Evolutionary conservation across 352 stramenopile genomes (phyloP).

Genomic region (Phytopythium delawarense): DNA sequence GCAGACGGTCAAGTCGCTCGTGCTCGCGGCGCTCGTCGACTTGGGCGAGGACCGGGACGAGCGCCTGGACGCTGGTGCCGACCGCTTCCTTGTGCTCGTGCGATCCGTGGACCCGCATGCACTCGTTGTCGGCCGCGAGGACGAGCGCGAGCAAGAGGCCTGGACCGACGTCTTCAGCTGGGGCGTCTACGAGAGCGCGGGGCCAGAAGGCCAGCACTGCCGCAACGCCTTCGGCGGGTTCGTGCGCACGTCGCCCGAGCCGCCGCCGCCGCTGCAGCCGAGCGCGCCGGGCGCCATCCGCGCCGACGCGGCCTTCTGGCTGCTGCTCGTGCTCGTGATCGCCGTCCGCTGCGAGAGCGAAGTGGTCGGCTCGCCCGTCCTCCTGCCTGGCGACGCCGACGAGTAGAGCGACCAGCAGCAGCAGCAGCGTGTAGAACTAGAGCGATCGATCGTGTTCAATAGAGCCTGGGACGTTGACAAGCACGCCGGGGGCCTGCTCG

Average conservation of each 20-base stretch:
- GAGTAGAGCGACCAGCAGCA: background rate
- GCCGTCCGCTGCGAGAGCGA: slow-evolving; percentile 62
- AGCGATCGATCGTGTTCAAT: too few relatives aligned
- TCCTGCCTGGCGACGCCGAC: slow-evolving; percentile 15
- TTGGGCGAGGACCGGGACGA: slow-evolving; percentile 26
- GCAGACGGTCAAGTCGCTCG: slow-evolving; percentile 42
- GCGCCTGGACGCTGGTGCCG: background rate
- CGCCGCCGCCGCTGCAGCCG: background rate
- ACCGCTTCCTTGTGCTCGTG: slow-evolving; percentile 59
- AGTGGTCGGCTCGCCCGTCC: slow-evolving; percentile 47
- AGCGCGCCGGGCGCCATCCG: background rate
- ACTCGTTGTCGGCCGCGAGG: slow-evolving; percentile 13
- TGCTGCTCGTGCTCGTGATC: slow-evolving; percentile 67
- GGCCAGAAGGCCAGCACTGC: slow-evolving; percentile 35
- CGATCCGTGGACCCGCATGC: slow-evolving; percentile 43
- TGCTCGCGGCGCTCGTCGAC: slow-evolving; percentile 51
- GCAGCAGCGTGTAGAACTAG: background rate
- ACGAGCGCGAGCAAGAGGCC: slow-evolving; percentile 17
- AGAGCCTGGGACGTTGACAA: too few relatives aligned
- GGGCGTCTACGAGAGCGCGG: slow-evolving; percentile 48
- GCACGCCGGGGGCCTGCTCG: too few relatives aligned
- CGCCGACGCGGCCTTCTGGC: slow-evolving; percentile 49
- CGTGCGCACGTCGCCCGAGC: slow-evolving; percentile 18
- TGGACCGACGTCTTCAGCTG: slow-evolving; percentile 67
- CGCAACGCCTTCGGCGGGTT: slow-evolving; percentile 64